Conservation (phyloP, 1,139 yeast genomes). For the Candida labiduridarum region DNA sequence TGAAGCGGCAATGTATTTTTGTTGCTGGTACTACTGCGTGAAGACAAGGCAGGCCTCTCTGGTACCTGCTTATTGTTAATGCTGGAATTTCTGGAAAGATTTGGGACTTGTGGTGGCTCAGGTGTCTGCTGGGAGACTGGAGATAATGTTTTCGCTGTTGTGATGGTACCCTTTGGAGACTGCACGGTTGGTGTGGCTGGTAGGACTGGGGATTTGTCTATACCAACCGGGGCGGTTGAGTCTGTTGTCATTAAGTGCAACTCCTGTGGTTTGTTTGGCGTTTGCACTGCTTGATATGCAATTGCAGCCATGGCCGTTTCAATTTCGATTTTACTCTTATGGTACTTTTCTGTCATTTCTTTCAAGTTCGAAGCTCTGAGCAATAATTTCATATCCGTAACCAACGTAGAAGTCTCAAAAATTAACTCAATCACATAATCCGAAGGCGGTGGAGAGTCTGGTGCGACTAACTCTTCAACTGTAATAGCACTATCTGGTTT, state of each 20-base stretch:
- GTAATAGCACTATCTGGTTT: constrained; percentile 30
- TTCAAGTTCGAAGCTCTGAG: constrained; percentile 63
- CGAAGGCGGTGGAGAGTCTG: constrained; percentile 54
- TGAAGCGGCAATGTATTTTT: neutral
- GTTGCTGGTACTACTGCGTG: neutral
- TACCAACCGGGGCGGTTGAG: neutral
- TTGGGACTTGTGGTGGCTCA: neutral
- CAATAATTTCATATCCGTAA: constrained; percentile 65
- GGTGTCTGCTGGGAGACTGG: neutral
- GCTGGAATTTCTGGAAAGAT: neutral
- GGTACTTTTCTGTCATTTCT: constrained; percentile 52
- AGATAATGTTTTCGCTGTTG: neutral
- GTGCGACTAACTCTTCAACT: constrained; percentile 55
- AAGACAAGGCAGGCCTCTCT: neutral
- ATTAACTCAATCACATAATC: constrained; percentile 58
- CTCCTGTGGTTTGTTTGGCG: constrained; percentile 8
- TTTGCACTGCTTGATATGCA: constrained; percentile 20
- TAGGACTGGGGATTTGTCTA: neutral
- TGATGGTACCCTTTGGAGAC: neutral
- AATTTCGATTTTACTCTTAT: constrained; percentile 35
- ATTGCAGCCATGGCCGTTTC: constrained; percentile 23
- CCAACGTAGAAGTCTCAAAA: constrained; percentile 60
- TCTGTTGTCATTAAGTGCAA: neutral
- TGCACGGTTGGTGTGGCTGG: neutral
- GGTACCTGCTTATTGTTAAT: neutral